phyloP scores from a whole-genome alignment of 805 yeast species.

The Debaryomyces prosopidis region DNA sequence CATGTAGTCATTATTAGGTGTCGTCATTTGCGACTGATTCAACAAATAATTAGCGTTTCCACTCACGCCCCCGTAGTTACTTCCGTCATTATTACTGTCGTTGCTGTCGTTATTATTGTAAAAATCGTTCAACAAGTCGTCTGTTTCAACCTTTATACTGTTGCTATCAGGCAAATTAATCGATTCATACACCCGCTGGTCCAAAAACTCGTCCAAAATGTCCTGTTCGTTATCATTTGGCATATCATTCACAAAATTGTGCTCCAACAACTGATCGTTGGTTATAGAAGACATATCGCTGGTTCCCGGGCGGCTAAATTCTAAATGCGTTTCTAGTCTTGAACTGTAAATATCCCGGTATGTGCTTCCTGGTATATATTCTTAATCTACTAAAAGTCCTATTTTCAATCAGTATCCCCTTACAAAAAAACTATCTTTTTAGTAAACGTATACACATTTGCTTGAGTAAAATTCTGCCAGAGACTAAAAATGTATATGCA shows the following conservation, averaged over 20 bases:
- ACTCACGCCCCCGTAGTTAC: conserved; percentile 14
- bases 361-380: neutral
- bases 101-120: conserved; percentile 5
- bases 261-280: conserved; percentile 14
- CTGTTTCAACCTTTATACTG: conserved; percentile 10
- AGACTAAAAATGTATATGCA: too few species aligned
- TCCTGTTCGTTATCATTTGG: conserved; percentile 39
- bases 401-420: neutral
- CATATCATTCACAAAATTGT: conserved; percentile 18
- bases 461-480: neutral
- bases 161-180: conserved; percentile 1
- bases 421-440: neutral
- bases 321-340: too few species aligned
- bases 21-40: neutral
- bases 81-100: neutral
- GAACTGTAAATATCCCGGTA: too few species aligned
- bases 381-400: neutral
- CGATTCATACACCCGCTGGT: conserved; percentile 50
- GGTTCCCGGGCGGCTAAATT: neutral
- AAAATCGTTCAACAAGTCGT: conserved; percentile 17
- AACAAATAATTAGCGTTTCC: neutral
- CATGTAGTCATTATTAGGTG: conserved; percentile 18
- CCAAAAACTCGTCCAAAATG: conserved; percentile 57
- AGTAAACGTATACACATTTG: neutral
- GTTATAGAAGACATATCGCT: neutral